Evolutionary conservation across 108 stramenopile genomes (phyloP).

Genomic region (Nitzschia inconspicua): DNA sequence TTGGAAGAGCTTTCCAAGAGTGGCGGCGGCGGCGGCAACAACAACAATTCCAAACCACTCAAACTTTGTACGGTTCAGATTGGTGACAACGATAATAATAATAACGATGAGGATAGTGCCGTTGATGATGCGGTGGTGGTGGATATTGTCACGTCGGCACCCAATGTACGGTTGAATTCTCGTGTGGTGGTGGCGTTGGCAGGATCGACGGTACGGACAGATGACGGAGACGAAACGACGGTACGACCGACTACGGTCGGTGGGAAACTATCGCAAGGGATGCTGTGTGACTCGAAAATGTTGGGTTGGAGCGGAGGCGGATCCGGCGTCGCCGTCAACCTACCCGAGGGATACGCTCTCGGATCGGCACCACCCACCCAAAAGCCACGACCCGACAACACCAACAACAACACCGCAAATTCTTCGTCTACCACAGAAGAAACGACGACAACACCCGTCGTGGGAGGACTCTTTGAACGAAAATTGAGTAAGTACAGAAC

Average conservation of each 20-base stretch:
- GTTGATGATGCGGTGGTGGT: slow-evolving; percentile 45
- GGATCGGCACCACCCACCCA: slow-evolving; percentile 68
- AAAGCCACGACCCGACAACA: slow-evolving; percentile 61
- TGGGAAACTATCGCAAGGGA: slow-evolving; percentile 75
- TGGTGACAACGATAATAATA: no score
- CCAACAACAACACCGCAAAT: neutral
- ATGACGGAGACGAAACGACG: slow-evolving; percentile 58
- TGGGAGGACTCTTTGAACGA: slow-evolving; percentile 70
- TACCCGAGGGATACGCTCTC: slow-evolving; percentile 54
- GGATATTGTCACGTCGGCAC: slow-evolving; percentile 68
- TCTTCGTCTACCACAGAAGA: slow-evolving; percentile 4
- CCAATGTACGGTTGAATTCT: slow-evolving; percentile 77
- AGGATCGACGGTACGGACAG: slow-evolving; percentile 55
- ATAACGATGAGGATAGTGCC: no score
- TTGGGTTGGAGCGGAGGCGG: slow-evolving; percentile 82
- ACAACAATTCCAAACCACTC: slow-evolving; percentile 34
- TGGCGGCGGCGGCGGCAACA: slow-evolving; percentile 44
- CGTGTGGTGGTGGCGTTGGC: slow-evolving; percentile 67
- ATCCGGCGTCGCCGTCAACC: slow-evolving; percentile 71
- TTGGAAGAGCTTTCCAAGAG: slow-evolving; percentile 42
- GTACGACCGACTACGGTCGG: slow-evolving; percentile 79
- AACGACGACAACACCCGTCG: slow-evolving; percentile 24
- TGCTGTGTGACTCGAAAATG: slow-evolving; percentile 90
- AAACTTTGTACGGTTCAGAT: slow-evolving; percentile 41
- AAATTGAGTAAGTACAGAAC: slow-evolving; percentile 88